These are phyloP conservation scores for Cudoniella acicularis DNA, from an alignment of 495 filamentous ascomycete species.

Conservation along the genomic window DNA sequence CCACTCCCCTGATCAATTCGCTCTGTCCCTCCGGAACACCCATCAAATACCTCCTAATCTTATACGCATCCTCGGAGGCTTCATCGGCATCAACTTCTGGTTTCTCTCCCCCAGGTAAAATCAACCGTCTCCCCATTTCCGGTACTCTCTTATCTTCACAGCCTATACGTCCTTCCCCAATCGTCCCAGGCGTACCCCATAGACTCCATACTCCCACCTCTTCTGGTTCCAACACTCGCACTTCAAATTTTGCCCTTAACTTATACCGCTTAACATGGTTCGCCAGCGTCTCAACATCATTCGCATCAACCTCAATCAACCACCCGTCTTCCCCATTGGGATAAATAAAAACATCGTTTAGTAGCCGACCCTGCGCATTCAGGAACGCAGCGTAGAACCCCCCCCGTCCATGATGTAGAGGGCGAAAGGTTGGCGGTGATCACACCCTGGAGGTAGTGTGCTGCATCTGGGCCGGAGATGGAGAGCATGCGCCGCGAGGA, in stretches of 20 bases:
- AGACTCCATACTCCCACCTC: conserved; percentile 63
- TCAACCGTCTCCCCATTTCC: conserved; percentile 59
- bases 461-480: conserved; percentile 71
- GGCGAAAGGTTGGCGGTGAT: conserved; percentile 69
- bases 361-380: conserved; percentile 74
- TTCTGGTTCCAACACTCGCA: conserved; percentile 57
- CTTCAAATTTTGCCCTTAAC: conserved; percentile 69
- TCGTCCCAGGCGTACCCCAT: conserved; percentile 41
- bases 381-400: conserved; percentile 80
- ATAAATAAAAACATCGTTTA: conserved; percentile 91
- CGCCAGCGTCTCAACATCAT: conserved; percentile 54
- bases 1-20: conserved; percentile 65
- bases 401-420: conserved; percentile 28
- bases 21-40: conserved; percentile 81
- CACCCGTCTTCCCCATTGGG: conserved; percentile 47
- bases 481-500: conserved; percentile 72
- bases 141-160: conserved; percentile 64
- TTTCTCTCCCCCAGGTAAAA: conserved; percentile 36
- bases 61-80: conserved; percentile 47
- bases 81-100: conserved; percentile 24
- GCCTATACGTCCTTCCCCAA: conserved; percentile 34
- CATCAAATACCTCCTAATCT: conserved; percentile 64
- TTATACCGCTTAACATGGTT: conserved; percentile 79
- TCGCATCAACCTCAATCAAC: conserved; percentile 77
- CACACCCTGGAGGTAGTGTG: conserved; percentile 83